Conservation (phyloP, 352 stramenopile genomes). For the Globisporangium perplexum region DNA sequence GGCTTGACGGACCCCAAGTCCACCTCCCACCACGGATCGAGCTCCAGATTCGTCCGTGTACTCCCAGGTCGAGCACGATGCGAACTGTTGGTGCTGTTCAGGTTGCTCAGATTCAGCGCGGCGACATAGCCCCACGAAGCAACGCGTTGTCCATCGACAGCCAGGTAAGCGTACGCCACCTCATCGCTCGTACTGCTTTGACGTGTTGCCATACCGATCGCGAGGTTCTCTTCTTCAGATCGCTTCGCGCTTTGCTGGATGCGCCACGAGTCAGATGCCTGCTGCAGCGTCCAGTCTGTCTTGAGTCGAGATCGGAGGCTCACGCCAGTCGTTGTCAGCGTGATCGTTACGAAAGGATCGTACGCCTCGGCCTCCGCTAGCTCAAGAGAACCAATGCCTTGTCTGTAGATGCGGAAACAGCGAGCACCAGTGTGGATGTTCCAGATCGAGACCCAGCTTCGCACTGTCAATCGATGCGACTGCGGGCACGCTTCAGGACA, state of each 20-base stretch:
- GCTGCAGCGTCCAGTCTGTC: constrained; percentile 33
- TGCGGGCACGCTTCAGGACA: constrained; percentile 41
- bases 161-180: constrained; percentile 33
- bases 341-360: constrained; percentile 34
- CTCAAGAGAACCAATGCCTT: constrained; percentile 26
- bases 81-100: not conserved
- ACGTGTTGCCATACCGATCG: constrained; percentile 41
- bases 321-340: constrained; percentile 31
- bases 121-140: constrained; percentile 37
- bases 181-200: constrained; percentile 51
- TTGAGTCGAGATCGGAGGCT: constrained; percentile 43
- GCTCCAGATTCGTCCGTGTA: constrained; percentile 32
- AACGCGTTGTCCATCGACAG: constrained; percentile 36
- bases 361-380: constrained; percentile 55
- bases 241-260: constrained; percentile 42
- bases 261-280: constrained; percentile 37
- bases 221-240: constrained; percentile 61
- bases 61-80: constrained; percentile 26
- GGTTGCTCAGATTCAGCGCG: not conserved
- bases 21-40: constrained; percentile 66
- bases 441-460: constrained; percentile 39
- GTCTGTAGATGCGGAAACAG: constrained; percentile 47
- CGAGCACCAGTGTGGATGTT: constrained; percentile 35
- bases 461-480: constrained; percentile 19
- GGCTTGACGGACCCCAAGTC: constrained; percentile 42